Evolutionary conservation across 148 eudicot genomes (phyloP).

Genomic region (Persicaria tinctoria): DNA sequence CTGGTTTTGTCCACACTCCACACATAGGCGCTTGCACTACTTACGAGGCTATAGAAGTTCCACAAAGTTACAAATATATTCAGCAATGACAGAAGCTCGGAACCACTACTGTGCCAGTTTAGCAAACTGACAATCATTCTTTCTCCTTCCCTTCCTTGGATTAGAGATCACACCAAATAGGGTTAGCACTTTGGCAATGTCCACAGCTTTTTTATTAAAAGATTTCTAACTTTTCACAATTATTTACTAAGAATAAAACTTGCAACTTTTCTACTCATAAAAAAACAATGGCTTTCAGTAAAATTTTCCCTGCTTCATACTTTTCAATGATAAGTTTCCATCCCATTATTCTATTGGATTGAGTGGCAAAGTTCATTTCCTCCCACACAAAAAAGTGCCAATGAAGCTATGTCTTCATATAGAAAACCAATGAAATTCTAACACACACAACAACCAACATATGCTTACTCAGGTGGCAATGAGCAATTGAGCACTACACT

Average conservation of each 20-base stretch:
- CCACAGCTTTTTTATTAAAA: background rate
- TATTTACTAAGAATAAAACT: background rate
- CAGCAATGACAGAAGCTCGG: background rate
- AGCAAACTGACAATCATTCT: no score
- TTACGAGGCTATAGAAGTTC: background rate
- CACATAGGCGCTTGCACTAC: background rate
- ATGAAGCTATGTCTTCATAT: background rate
- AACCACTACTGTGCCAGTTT: no score
- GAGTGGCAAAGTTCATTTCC: background rate
- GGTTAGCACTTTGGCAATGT: background rate
- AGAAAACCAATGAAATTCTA: background rate
- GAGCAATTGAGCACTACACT: background rate
- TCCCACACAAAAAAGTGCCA: background rate
- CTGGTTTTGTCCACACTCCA: background rate
- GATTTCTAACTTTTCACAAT: background rate
- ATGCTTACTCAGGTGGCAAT: background rate
- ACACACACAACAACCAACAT: background rate
- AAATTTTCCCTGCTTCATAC: background rate
- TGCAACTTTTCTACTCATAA: background rate
- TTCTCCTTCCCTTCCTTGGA: no score
- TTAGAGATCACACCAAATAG: background rate
- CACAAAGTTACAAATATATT: background rate
- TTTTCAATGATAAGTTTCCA: conserved; percentile 1
- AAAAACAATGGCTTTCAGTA: background rate
- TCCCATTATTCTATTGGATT: conserved; percentile 3